phyloP scores from a whole-genome alignment of 129 eudicot species.

The Saposhnikovia divaricata region DNA sequence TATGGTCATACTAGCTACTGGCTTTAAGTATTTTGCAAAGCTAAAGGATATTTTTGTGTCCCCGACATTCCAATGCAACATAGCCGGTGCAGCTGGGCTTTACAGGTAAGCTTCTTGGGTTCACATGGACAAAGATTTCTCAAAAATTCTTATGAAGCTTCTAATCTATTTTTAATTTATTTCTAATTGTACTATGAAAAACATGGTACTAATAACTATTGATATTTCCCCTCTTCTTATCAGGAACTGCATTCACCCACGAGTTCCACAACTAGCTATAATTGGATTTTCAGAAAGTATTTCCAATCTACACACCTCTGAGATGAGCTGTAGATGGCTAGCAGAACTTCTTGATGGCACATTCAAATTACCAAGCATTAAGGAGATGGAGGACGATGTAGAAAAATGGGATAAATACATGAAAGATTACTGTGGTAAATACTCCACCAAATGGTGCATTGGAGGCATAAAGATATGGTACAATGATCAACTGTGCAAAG shows the following conservation, averaged over 20 bases:
- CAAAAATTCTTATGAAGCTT: neutral
- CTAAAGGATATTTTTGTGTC: conserved; percentile 43
- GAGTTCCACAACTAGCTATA: conserved; percentile 68
- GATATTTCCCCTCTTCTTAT: neutral
- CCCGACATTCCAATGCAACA: conserved; percentile 27
- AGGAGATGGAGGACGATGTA: conserved; percentile 62
- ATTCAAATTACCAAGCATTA: conserved; percentile 46
- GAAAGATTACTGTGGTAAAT: conserved; percentile 34
- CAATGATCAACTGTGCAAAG: conserved; percentile 60
- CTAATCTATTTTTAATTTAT: neutral
- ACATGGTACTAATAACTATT: neutral
- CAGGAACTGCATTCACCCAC: conserved; percentile 65
- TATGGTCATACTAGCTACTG: conserved; percentile 59
- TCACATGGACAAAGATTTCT: neutral
- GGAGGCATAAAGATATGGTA: conserved; percentile 54
- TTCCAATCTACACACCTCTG: conserved; percentile 45
- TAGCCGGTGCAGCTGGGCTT: conserved; percentile 34
- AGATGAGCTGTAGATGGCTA: conserved; percentile 58
- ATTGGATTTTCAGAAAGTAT: conserved; percentile 56
- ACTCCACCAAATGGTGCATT: conserved; percentile 34
- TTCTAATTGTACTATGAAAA: neutral
- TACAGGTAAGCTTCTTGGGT: conserved; percentile 35
- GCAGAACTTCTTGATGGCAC: conserved; percentile 42
- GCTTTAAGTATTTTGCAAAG: conserved; percentile 45
- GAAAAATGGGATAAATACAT: conserved; percentile 46